Evolutionary conservation across 768 basidiomycete genomes (phyloP).

Genomic region (Mycena metata): DNA sequence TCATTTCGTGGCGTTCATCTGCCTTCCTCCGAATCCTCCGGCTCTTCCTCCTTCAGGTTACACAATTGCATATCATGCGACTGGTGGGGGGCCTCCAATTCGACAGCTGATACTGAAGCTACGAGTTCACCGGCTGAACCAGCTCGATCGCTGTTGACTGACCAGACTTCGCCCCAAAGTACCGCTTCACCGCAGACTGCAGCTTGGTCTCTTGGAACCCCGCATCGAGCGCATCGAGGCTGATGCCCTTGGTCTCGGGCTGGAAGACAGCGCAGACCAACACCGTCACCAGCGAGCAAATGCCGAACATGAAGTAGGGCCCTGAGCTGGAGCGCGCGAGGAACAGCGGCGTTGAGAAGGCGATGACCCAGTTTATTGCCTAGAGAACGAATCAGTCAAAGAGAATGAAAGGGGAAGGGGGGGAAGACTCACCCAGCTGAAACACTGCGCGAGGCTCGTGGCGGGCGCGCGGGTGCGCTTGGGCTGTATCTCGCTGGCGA

Average conservation of each 20-base stretch:
- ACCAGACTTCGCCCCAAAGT: conserved; percentile 34
- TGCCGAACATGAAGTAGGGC: conserved; percentile 62
- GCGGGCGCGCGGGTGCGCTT: conserved; percentile 59
- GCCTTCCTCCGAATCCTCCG: too few species aligned
- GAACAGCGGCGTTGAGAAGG: conserved; percentile 62
- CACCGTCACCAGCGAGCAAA: conserved; percentile 52
- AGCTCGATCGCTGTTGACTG: conserved; percentile 31
- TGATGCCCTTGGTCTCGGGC: conserved; percentile 61
- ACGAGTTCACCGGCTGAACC: not conserved
- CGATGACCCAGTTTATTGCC: conserved; percentile 58
- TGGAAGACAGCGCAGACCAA: conserved; percentile 54
- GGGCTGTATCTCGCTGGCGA: conserved; percentile 63
- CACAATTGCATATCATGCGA: too few species aligned
- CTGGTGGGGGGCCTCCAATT: conserved; percentile 68
- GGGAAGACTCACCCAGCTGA: conserved; percentile 55
- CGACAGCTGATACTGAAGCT: not conserved
- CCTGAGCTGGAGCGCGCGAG: conserved; percentile 58
- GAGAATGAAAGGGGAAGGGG: not conserved
- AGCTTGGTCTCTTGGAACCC: conserved; percentile 49
- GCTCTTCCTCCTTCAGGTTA: too few species aligned
- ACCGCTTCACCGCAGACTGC: conserved; percentile 29
- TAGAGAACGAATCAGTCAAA: conserved; percentile 31
- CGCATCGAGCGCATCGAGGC: conserved; percentile 57
- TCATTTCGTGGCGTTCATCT: conserved; percentile 10
- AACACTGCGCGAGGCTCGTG: conserved; percentile 54